phyloP scores from a whole-genome alignment of 306 rosid species.

The Acmispon strigosus region DNA sequence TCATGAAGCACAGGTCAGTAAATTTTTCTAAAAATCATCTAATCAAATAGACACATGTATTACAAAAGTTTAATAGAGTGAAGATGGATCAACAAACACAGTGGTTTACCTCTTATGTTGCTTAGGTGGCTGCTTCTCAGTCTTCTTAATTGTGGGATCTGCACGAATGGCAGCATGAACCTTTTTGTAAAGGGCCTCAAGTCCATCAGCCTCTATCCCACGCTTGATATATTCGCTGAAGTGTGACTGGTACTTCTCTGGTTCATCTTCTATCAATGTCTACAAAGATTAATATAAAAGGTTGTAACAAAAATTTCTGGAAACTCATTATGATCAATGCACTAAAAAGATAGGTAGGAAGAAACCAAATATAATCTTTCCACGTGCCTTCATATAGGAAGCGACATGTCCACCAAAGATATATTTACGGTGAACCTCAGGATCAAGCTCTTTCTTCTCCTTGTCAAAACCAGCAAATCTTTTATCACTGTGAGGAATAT shows the following conservation, averaged over 20 bases:
- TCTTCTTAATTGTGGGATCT: slow-evolving; percentile 39
- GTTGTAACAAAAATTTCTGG: background rate
- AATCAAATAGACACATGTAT: background rate
- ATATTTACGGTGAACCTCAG: slow-evolving; percentile 72
- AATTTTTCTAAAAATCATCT: background rate
- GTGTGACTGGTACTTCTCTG: slow-evolving; percentile 68
- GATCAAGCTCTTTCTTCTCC: slow-evolving; percentile 60
- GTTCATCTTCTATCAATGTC: slow-evolving; percentile 72
- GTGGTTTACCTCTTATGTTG: slow-evolving; percentile 54
- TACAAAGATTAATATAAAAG: background rate
- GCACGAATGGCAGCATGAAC: slow-evolving; percentile 84
- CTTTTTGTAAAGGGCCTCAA: slow-evolving; percentile 64
- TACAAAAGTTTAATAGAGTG: background rate
- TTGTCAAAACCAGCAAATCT: slow-evolving; percentile 77
- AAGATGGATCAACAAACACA: background rate
- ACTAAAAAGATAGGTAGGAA: background rate
- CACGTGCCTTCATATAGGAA: slow-evolving; percentile 57
- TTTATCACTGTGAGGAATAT: slow-evolving; percentile 86
- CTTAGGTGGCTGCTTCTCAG: slow-evolving; percentile 54
- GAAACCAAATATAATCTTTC: background rate
- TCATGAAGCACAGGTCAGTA: background rate
- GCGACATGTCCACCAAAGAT: slow-evolving; percentile 69
- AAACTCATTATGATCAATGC: background rate
- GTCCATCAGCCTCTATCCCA: slow-evolving; percentile 48
- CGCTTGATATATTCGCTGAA: slow-evolving; percentile 60